phyloP scores from a whole-genome alignment of 768 basidiomycete genomes.

The Rhizopogon rudus region DNA sequence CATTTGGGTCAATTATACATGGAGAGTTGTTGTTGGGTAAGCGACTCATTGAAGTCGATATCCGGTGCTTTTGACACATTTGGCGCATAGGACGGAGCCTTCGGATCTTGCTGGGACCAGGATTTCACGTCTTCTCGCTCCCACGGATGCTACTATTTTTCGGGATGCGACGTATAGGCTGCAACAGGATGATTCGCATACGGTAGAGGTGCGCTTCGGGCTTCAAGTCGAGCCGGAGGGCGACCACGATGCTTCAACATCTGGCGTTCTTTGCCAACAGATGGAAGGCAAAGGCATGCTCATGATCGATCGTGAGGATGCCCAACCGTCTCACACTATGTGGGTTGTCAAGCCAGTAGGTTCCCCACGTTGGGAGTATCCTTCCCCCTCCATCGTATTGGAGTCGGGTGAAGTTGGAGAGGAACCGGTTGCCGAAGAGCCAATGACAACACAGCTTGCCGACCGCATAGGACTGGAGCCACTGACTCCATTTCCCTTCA shows the following conservation, averaged over 20 bases:
- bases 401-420: conserved; percentile 40
- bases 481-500: conserved; percentile 69
- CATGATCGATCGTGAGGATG: conserved; percentile 89
- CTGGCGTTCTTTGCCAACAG: conserved; percentile 59
- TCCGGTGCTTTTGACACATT: conserved; percentile 12
- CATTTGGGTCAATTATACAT: conserved; percentile 95
- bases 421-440: conserved; percentile 28
- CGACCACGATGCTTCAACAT: conserved; percentile 50
- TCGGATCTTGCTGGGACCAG: conserved; percentile 73
- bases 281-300: conserved; percentile 99
- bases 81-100: conserved; percentile 66
- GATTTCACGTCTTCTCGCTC: conserved; percentile 76
- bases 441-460: conserved; percentile 33
- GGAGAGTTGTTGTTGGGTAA: conserved; percentile 88
- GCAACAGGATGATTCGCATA: conserved; percentile 88
- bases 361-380: conserved; percentile 62
- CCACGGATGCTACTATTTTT: conserved; percentile 79
- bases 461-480: conserved; percentile 39
- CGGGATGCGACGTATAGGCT: conserved; percentile 81
- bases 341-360: conserved; percentile 91
- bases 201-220: conserved; percentile 87
- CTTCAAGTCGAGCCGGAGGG: conserved; percentile 66
- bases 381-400: conserved; percentile 56
- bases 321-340: conserved; percentile 92
- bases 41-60: conserved; percentile 18